These are phyloP conservation scores for Solanum hybrid DNA, from an alignment of 305 asterid genomes.

Conservation along the genomic window DNA sequence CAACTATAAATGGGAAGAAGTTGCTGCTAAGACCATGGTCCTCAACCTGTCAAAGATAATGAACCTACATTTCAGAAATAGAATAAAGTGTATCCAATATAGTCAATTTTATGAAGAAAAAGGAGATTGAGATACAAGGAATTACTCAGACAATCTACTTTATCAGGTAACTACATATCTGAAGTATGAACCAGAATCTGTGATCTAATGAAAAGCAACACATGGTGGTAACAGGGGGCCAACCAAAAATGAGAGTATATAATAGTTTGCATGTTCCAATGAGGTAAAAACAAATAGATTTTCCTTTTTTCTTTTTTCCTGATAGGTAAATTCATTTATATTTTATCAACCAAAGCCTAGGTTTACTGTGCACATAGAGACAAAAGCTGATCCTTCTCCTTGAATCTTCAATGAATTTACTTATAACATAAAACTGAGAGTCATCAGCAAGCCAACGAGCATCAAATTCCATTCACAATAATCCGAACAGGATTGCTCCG, in stretches of 20 bases:
- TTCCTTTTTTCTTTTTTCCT: not conserved
- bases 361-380: not conserved
- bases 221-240: not conserved
- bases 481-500: not conserved
- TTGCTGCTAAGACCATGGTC: conserved; percentile 82
- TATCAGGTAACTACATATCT: not conserved
- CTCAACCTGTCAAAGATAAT: conserved; percentile 47
- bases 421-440: not conserved
- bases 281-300: not conserved
- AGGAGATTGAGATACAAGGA: not conserved
- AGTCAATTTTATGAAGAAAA: not conserved
- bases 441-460: not conserved
- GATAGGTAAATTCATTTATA: not conserved
- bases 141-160: not conserved
- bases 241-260: not conserved
- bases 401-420: not conserved
- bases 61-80: conserved; percentile 16
- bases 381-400: not conserved
- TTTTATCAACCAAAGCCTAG: not conserved
- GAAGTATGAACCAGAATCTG: not conserved
- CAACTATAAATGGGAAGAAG: conserved; percentile 95
- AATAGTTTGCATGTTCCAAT: not conserved
- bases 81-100: not conserved
- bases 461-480: not conserved
- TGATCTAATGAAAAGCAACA: not conserved